Base-by-base conservation (phyloP, 1,139 yeast genomes). In the Geotrichum candidum region DNA sequence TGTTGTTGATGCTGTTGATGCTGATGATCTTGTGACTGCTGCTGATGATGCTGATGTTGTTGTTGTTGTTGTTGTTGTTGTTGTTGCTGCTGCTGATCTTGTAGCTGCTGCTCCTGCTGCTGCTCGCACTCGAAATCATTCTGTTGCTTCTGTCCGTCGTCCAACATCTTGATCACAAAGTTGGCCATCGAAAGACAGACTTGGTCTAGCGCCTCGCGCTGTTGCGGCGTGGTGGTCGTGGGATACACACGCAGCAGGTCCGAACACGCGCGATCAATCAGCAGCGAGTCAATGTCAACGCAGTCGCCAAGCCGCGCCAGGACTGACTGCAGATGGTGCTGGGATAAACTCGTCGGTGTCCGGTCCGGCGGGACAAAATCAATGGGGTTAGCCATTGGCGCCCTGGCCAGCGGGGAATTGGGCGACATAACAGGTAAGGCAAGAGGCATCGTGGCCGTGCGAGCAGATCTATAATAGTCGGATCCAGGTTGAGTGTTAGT, bases 131-230 rank as follows among this genome's bases (percentile, higher is more conserved):
- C 22, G 22, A 18, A n/a, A 5, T 5, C 18, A 5, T 41, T 13
- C 10, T 41, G 48, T 15, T 41, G 48, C 48, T 35, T 13, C 15
- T 41, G 18, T 0, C 48, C 9, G 9, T 41, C 48, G 48, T 65
- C 62, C 33, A 65, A 33, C 22, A 54, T 64, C 51, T 69, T 69
- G 13, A 66, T 53, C 25, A 71, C 61, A 58, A 65, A 70, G 45
- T 70, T 72, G 10, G 71, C 65, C 53, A 71, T 61, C 9, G 73
- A 70, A 10, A 70, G 62, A 51, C 72, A 69, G 3, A 69, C 71
- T n/a, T 70, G 62, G 52, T 70, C 73, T 25, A 70, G 65, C 61
- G 69, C 62, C 6, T 69, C 70, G 22, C 68, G 53, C 58, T 65
- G 61, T 15, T 50, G 46, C 5, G 41, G 7, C 6, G 35, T 41